These are phyloP conservation scores for Phytophthora pluvialis DNA, from an alignment of 352 stramenopile species.

Conservation along the genomic window DNA sequence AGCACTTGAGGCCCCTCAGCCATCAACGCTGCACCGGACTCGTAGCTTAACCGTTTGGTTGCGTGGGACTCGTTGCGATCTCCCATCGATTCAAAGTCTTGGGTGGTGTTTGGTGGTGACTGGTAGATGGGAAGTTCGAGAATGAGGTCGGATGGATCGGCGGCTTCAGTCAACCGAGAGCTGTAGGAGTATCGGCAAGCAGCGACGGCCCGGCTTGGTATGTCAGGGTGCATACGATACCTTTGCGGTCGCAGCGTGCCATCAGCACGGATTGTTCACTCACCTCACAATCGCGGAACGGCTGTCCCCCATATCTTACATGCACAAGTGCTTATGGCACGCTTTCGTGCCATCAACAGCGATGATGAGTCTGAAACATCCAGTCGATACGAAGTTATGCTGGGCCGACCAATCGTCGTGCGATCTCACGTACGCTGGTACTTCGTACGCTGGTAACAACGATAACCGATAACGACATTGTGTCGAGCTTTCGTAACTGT, in stretches of 20 bases:
- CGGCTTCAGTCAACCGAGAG: background rate
- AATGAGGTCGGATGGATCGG: slow-evolving; percentile 12
- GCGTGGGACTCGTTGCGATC: slow-evolving; percentile 1
- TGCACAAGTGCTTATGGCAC: slow-evolving; percentile 1
- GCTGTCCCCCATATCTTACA: background rate
- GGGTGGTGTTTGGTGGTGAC: background rate
- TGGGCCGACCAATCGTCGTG: too few species aligned
- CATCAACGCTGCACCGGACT: slow-evolving; percentile 25
- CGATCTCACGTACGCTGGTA: too few species aligned
- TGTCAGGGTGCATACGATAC: slow-evolving; percentile 14
- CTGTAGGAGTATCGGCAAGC: background rate
- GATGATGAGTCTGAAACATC: background rate
- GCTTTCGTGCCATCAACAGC: slow-evolving; percentile 2
- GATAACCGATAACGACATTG: too few species aligned
- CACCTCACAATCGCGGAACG: background rate
- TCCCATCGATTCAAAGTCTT: slow-evolving; percentile 6
- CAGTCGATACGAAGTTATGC: too few species aligned
- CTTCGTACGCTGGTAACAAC: too few species aligned
- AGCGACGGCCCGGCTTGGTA: background rate
- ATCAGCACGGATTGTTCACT: slow-evolving; percentile 27
- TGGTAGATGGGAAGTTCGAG: slow-evolving; percentile 16
- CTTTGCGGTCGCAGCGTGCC: slow-evolving; percentile 2
- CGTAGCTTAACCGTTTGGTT: slow-evolving; percentile 20
- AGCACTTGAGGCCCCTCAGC: slow-evolving; percentile 32
- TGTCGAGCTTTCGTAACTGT: too few species aligned